Percentiles rank a stretch among this genome's conserved stretches.
phyloP scores from a whole-genome alignment of 139 green algal species.

The Diplosphaera chodatii region DNA sequence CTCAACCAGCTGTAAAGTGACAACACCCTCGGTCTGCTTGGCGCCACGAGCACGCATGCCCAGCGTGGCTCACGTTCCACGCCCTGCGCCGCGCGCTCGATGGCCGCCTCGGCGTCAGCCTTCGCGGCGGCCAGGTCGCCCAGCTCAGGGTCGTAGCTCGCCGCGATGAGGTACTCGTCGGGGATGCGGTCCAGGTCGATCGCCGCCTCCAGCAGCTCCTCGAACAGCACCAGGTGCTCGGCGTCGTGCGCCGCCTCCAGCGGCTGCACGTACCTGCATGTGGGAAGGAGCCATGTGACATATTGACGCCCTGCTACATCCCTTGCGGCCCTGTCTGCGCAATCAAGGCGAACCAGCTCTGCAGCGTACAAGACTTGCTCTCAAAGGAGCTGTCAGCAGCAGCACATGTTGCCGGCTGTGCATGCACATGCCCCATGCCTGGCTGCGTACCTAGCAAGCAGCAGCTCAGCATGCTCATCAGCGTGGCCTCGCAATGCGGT shows the following conservation, averaged over 20 bases:
- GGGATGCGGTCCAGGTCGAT: slow-evolving; percentile 87
- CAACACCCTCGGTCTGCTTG: too few species aligned
- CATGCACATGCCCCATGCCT: too few species aligned
- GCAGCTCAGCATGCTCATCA: slow-evolving; percentile 39
- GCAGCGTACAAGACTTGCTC: too few species aligned
- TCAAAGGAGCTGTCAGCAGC: too few species aligned
- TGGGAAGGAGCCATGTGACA: not conserved
- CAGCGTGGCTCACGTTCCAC: not conserved
- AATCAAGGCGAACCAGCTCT: too few species aligned
- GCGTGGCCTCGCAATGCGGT: slow-evolving; percentile 52
- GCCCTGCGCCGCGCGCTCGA: not conserved
- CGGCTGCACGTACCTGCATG: slow-evolving; percentile 46
- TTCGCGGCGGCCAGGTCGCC: slow-evolving; percentile 17
- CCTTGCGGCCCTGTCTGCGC: too few species aligned
- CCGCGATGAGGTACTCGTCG: slow-evolving; percentile 89
- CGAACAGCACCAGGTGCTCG: slow-evolving; percentile 89
- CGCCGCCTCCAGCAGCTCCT: slow-evolving; percentile 88
- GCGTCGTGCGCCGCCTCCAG: slow-evolving; percentile 58
- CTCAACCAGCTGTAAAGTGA: too few species aligned
- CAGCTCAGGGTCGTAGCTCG: slow-evolving; percentile 70
- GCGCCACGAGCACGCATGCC: too few species aligned
- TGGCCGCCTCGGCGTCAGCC: slow-evolving; percentile 6
- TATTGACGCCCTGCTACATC: not conserved
- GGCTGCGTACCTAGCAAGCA: slow-evolving; percentile 35
- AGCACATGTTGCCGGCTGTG: slow-evolving; percentile 8